Evolutionary conservation across 306 rosid genomes (phyloP).

Genomic region (Trifolium subterraneum): DNA sequence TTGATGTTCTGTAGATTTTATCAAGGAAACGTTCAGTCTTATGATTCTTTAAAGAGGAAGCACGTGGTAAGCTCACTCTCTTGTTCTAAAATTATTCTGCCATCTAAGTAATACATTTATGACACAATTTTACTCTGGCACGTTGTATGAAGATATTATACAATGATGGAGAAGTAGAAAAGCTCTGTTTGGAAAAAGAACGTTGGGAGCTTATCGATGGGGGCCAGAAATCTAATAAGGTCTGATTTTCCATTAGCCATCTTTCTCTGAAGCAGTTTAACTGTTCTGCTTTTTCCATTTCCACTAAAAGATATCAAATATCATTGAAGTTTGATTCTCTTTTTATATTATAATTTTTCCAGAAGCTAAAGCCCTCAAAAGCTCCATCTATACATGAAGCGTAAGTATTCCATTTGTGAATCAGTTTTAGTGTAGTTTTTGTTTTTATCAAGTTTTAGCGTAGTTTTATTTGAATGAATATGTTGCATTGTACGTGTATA

Average conservation of each 20-base stretch:
- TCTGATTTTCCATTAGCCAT: slow-evolving; percentile 42
- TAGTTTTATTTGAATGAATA: slow-evolving; percentile 31
- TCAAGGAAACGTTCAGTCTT: slow-evolving; percentile 82
- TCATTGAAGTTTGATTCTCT: slow-evolving; percentile 45
- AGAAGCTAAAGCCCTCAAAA: slow-evolving; percentile 71
- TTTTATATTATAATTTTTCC: slow-evolving; percentile 50
- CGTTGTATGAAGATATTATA: slow-evolving; percentile 65
- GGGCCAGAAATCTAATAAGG: slow-evolving; percentile 48
- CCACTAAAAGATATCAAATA: slow-evolving; percentile 30
- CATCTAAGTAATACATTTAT: slow-evolving; percentile 30
- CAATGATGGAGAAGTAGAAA: slow-evolving; percentile 55
- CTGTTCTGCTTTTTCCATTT: slow-evolving; percentile 31
- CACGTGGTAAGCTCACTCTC: slow-evolving; percentile 75
- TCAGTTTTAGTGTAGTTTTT: slow-evolving; percentile 30
- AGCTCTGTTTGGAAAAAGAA: slow-evolving; percentile 53
- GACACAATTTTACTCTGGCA: slow-evolving; percentile 39
- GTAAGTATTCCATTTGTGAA: slow-evolving; percentile 58
- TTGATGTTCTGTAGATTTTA: slow-evolving; percentile 73
- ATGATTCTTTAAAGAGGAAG: slow-evolving; percentile 75
- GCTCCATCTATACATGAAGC: slow-evolving; percentile 50
- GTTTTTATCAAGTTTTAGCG: not conserved
- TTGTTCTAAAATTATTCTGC: slow-evolving; percentile 29
- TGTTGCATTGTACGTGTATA: slow-evolving; percentile 21
- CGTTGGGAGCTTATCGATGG: slow-evolving; percentile 53
- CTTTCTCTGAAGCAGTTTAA: slow-evolving; percentile 39